Conservation (phyloP, 768 basidiomycete genomes). For the Xerocomellus intermedius region DNA sequence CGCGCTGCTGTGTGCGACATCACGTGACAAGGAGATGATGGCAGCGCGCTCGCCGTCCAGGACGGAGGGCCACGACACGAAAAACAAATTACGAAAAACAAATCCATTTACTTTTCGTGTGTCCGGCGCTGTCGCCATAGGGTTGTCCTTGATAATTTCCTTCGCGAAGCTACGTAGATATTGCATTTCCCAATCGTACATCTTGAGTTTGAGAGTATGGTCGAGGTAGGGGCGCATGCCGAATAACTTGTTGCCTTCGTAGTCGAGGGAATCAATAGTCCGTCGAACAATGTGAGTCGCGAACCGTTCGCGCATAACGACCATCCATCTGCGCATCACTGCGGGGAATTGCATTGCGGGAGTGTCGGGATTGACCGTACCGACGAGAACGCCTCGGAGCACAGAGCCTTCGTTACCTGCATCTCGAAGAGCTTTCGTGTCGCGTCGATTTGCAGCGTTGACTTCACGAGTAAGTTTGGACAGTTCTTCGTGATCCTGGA, state of each 20-base stretch:
- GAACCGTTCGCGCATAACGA: conserved; percentile 5
- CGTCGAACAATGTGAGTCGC: not conserved
- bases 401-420: too few relatives aligned
- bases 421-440: not conserved
- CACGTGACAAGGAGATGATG: too few relatives aligned
- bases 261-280: conserved; percentile 5
- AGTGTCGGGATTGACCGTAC: too few relatives aligned
- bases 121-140: not conserved
- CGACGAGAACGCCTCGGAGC: too few relatives aligned
- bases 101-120: not conserved
- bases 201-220: not conserved
- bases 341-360: too few relatives aligned
- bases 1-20: too few relatives aligned
- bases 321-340: too few relatives aligned
- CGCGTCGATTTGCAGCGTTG: not conserved
- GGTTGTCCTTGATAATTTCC: conserved; percentile 15
- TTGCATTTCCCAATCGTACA: conserved; percentile 10
- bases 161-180: not conserved
- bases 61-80: too few relatives aligned
- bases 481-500: too few relatives aligned
- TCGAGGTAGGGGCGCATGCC: conserved; percentile 7
- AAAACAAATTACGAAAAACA: too few relatives aligned
- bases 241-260: not conserved
- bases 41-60: too few relatives aligned
- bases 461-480: too few relatives aligned